phyloP scores from a whole-genome alignment of 805 yeast genomes.

The Pichia eremophila region DNA sequence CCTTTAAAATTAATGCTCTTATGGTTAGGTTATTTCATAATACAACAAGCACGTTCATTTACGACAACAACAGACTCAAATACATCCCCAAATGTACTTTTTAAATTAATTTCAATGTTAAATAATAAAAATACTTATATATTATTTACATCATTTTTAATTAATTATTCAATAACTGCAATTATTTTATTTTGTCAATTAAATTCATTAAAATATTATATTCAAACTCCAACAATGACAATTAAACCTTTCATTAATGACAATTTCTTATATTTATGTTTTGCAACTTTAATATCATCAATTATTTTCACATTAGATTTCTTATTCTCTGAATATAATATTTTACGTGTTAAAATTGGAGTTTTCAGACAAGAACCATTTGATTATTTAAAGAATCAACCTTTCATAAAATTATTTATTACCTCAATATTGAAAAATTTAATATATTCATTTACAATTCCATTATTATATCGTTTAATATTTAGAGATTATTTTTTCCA shows the following conservation, averaged over 20 bases:
- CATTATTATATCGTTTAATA: constrained; percentile 27
- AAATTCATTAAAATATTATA: constrained; percentile 18
- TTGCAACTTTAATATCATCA: constrained; percentile 32
- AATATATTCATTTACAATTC: constrained; percentile 25
- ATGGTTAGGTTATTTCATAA: constrained; percentile 22
- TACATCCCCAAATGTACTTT: constrained; percentile 17
- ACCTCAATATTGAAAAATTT: constrained; percentile 30
- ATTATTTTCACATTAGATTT: constrained; percentile 42
- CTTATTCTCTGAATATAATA: constrained; percentile 44
- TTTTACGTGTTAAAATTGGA: constrained; percentile 39
- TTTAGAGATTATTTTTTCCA: constrained; percentile 35
- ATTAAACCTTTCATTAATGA: constrained; percentile 35
- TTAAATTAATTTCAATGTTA: constrained; percentile 19
- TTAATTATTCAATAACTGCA: constrained; percentile 16
- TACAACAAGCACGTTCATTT: constrained; percentile 22
- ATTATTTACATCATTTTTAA: constrained; percentile 12
- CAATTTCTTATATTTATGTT: constrained; percentile 41
- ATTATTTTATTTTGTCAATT: constrained; percentile 16
- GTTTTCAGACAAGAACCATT: constrained; percentile 33
- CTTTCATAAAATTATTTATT: constrained; percentile 13
- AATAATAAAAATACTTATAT: constrained; percentile 18
- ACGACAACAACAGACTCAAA: constrained; percentile 20
- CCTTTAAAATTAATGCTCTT: constrained; percentile 20
- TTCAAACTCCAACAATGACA: constrained; percentile 29
- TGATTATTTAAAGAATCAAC: constrained; percentile 12